These are phyloP conservation scores for Cutaneotrichosporon sp. DNA, from an alignment of 1,284 basidiomycete species.

Conservation along the genomic window DNA sequence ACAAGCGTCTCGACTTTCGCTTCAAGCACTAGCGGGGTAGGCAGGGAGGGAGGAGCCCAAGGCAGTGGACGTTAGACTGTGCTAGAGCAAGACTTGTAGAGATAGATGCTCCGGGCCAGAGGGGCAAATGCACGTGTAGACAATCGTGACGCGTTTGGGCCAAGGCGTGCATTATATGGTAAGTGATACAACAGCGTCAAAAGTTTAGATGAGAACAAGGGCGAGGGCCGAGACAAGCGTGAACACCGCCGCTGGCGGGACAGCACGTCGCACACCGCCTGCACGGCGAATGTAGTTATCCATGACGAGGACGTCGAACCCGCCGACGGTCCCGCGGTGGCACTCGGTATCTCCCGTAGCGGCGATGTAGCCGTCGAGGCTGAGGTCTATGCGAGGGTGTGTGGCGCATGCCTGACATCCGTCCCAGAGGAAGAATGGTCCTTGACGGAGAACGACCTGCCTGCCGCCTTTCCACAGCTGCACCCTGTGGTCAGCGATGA, in stretches of 20 bases:
- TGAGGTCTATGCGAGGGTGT: slow-evolving; percentile 12
- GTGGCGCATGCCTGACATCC: slow-evolving; percentile 16
- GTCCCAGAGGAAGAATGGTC: slow-evolving; percentile 17
- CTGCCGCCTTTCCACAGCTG: slow-evolving; percentile 6
- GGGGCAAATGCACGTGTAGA: too few species aligned
- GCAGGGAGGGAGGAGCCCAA: not conserved
- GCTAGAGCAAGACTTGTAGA: too few species aligned
- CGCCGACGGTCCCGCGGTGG: slow-evolving; percentile 8
- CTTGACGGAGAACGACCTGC: not conserved
- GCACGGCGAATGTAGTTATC: slow-evolving; percentile 9
- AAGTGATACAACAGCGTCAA: too few species aligned
- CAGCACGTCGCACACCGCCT: not conserved
- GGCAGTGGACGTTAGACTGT: too few species aligned
- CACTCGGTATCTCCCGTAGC: slow-evolving; percentile 13
- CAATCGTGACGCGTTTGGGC: too few species aligned
- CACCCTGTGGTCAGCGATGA: slow-evolving; percentile 7
- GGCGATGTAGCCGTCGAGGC: slow-evolving; percentile 8
- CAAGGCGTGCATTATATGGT: too few species aligned
- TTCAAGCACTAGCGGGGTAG: slow-evolving; percentile 7
- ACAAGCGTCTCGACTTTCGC: slow-evolving; percentile 25
- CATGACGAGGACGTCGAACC: slow-evolving; percentile 17
- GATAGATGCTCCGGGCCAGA: too few species aligned
- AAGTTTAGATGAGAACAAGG: not conserved
- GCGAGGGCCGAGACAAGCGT: not conserved
- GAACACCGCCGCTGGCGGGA: not conserved